phyloP scores from a whole-genome alignment of 148 eudicot genomes.

The Persicaria maculosa region DNA sequence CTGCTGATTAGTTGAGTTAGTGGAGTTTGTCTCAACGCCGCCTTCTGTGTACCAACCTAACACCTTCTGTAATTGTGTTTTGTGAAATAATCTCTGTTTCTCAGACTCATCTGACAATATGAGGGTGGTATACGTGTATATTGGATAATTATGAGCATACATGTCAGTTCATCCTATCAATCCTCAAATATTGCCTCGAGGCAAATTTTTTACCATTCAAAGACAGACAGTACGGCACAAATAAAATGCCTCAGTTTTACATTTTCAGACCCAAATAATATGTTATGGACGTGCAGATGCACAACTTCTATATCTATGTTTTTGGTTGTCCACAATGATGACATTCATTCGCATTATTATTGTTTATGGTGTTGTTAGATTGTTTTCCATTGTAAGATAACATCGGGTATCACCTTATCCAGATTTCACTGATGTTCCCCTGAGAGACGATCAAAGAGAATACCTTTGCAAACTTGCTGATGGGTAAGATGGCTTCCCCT shows the following conservation, averaged over 20 bases:
- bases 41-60: background rate
- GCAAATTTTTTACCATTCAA: too few species aligned
- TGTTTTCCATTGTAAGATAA: background rate
- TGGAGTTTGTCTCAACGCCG: too few species aligned
- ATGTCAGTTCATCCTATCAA: background rate
- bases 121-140: background rate
- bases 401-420: conserved; percentile 8
- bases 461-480: conserved; percentile 88
- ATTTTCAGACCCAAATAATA: too few species aligned
- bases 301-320: too few species aligned
- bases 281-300: too few species aligned
- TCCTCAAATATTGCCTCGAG: background rate
- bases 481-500: conserved; percentile 41
- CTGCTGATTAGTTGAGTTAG: background rate
- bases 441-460: conserved; percentile 86
- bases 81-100: background rate
- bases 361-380: background rate
- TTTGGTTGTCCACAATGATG: too few species aligned
- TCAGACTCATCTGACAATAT: background rate
- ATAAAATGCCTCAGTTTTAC: too few species aligned
- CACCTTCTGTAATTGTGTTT: background rate
- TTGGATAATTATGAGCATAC: background rate
- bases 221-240: background rate
- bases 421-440: conserved; percentile 93
- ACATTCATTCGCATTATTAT: background rate